These are phyloP conservation scores for Ampelocalamus luodianensis DNA, from an alignment of 176 grass and related monocot genomes.

Conservation along the genomic window DNA sequence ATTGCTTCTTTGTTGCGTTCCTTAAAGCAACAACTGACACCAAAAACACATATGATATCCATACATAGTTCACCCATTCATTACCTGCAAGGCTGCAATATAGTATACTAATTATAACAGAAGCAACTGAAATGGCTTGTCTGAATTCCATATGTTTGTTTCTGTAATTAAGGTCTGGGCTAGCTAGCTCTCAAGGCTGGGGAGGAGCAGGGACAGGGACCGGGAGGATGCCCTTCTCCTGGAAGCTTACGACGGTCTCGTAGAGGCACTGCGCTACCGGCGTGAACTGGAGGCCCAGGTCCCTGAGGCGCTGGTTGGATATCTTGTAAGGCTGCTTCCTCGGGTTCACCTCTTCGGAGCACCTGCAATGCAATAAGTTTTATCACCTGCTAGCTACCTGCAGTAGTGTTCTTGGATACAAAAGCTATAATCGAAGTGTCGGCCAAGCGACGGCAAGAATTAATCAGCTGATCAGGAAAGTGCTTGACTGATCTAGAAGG, in stretches of 20 bases:
- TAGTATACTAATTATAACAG: background rate
- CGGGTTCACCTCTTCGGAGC: slow-evolving; percentile 64
- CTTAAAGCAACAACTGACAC: background rate
- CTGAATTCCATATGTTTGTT: background rate
- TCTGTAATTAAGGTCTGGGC: background rate
- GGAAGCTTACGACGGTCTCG: slow-evolving; percentile 62
- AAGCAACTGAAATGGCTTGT: background rate
- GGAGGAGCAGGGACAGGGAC: background rate
- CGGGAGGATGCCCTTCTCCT: slow-evolving; percentile 59
- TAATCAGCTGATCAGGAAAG: background rate
- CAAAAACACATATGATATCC: background rate
- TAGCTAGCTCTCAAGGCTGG: background rate
- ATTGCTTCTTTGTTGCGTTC: background rate
- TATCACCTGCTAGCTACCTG: background rate
- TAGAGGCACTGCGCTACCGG: slow-evolving; percentile 55
- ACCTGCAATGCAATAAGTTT: slow-evolving; percentile 21
- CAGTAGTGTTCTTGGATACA: background rate
- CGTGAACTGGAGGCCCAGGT: slow-evolving; percentile 54
- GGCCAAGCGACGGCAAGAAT: background rate
- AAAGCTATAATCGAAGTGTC: background rate
- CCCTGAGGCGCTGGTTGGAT: slow-evolving; percentile 53
- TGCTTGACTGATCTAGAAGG: background rate
- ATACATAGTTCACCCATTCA: background rate
- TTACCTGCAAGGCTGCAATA: background rate
- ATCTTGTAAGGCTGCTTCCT: slow-evolving; percentile 63